Conservation (phyloP, 345 rosid species). For the Fremontodendron californicum region DNA sequence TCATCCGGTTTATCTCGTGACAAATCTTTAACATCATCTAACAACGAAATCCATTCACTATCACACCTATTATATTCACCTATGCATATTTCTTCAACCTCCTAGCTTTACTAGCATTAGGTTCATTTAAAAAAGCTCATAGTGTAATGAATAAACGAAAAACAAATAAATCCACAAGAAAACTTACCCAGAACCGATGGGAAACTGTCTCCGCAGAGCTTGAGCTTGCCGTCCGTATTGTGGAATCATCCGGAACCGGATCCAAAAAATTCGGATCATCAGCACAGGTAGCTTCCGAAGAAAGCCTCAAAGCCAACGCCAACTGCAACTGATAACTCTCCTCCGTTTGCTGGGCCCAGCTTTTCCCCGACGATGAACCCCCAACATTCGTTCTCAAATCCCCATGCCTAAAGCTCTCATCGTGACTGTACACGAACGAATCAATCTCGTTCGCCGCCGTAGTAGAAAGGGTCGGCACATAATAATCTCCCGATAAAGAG, state of each 20-base stretch:
- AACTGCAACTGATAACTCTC: slow-evolving; percentile 99
- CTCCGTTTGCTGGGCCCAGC: slow-evolving; percentile 99
- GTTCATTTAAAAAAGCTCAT: background rate
- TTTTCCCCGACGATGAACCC: slow-evolving; percentile 68
- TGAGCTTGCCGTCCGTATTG: slow-evolving; percentile 40
- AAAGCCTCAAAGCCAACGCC: slow-evolving; percentile 90
- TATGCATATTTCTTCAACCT: background rate
- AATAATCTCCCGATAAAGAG: slow-evolving; percentile 87
- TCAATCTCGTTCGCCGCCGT: slow-evolving; percentile 71
- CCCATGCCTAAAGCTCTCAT: slow-evolving; percentile 43
- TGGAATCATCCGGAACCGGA: slow-evolving; percentile 77
- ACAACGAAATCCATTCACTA: background rate
- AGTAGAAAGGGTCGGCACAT: slow-evolving; percentile 55
- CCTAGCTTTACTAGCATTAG: background rate
- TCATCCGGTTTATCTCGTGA: background rate
- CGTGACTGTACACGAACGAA: slow-evolving; percentile 46
- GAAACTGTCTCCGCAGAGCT: slow-evolving; percentile 69
- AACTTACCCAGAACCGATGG: slow-evolving; percentile 91
- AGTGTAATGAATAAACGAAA: background rate
- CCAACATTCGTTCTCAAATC: slow-evolving; percentile 44
- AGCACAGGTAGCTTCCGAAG: slow-evolving; percentile 86
- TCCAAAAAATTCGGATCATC: slow-evolving; percentile 96
- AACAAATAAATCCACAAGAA: background rate
- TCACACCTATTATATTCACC: background rate
- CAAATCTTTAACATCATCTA: background rate